Base-by-base conservation (phyloP, 805 yeast genomes). In the Ogataea pilisensis region DNA sequence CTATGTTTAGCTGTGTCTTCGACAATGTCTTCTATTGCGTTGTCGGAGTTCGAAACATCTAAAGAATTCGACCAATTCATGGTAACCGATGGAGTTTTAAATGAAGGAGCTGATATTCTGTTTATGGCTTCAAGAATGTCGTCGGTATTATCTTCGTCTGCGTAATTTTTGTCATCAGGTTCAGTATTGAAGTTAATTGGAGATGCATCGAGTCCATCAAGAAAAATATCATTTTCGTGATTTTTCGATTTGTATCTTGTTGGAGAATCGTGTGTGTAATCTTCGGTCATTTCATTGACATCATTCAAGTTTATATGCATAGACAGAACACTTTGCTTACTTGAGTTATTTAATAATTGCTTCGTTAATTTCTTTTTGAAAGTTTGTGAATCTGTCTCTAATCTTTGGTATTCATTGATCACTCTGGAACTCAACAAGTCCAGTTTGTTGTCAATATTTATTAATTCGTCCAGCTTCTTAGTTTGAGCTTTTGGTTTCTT, bases 381-480 rank as follows among this genome's bases (percentile, higher is more conserved):
- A 8, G 36, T 26, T 24, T 42, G 32, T 2, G 48, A 34, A 27
- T 43, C 43, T 13, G 27, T 34, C 2, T 35, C 19, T 14, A 57
- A 27, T 45, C 61, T 72, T 51, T 80, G 84, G 35, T 82, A 73
- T 55, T 85, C 90, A 49, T 79, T 83, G 21, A 82, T 72, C 2
- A 85, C 78, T 54, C 88, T 67, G 2, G 87, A 87, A 58, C 87
- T 78, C 42, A 85, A 60, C 8, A 81, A 64, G 59, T 84, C 91
- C 43, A 78, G 70, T 48, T 78, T 72, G 11, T 52, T 54, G 8
- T 44, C 43, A 12, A 42, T 22, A 16, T 36, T 25, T 18, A 33
- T 24, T n/a, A 48, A 39, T 18, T 27, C 18, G 12, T 43, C 39
- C 14, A 12, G 12, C 14, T 31, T 18, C 14, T 18, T 18, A 8